phyloP scores from a whole-genome alignment of 2,329 filamentous ascomycete genomes.

The Chaetomiaceae sp. region DNA sequence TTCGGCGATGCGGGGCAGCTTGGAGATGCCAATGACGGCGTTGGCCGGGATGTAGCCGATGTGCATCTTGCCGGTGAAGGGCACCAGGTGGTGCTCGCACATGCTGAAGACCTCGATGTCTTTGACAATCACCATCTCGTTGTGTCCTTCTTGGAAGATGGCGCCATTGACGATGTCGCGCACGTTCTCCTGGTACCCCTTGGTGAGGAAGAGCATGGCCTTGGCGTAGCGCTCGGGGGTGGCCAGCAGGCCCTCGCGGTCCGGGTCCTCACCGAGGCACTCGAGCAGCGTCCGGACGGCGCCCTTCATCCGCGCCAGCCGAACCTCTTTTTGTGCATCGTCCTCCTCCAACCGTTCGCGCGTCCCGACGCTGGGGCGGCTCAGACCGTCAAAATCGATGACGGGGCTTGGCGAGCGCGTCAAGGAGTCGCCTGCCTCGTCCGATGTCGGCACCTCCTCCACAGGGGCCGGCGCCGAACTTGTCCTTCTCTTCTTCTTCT shows the following conservation, averaged over 20 bases:
- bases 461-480: conserved; percentile 18
- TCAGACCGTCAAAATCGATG: conserved; percentile 59
- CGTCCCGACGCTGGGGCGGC: conserved; percentile 58
- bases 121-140: conserved; percentile 96
- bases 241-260: conserved; percentile 58
- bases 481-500: conserved; percentile 35
- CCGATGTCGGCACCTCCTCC: conserved; percentile 24
- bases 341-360: conserved; percentile 57
- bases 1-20: conserved; percentile 90
- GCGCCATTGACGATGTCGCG: conserved; percentile 87
- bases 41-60: conserved; percentile 95
- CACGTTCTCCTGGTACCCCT: conserved; percentile 94
- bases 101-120: conserved; percentile 93
- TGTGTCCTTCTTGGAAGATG: conserved; percentile 93
- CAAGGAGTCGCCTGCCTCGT: conserved; percentile 27
- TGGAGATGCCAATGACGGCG: conserved; percentile 90
- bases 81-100: conserved; percentile 96
- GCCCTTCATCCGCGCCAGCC: conserved; percentile 54
- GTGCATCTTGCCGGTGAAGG: conserved; percentile 98
- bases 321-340: conserved; percentile 44
- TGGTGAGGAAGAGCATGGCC: conserved; percentile 92
- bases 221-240: conserved; percentile 87
- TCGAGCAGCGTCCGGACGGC: conserved; percentile 64
- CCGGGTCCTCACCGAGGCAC: conserved; percentile 63
- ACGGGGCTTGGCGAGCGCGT: conserved; percentile 50